A percentile compares a stretch with the other conserved stretches of the same genome.
These are phyloP conservation scores for Prunus mume DNA, from an alignment of 306 rosid species.

Conservation along the genomic window DNA sequence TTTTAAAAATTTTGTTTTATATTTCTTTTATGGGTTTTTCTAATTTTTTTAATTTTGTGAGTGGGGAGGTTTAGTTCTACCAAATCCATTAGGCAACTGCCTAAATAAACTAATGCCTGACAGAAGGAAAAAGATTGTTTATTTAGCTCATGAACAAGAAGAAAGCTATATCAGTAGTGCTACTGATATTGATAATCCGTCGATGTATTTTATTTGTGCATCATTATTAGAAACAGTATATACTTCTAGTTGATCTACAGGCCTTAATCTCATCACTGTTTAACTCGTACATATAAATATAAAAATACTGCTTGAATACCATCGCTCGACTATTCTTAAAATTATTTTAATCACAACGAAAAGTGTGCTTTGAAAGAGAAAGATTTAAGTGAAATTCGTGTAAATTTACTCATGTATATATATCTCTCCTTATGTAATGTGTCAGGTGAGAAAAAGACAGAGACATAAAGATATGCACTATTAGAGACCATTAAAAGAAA, in stretches of 20 bases:
- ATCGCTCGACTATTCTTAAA: background rate
- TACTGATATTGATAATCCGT: no score
- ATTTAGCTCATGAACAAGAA: background rate
- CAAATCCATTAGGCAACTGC: slow-evolving; percentile 8
- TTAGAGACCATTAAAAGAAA: background rate
- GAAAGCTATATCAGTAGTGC: no score
- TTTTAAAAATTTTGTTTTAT: background rate
- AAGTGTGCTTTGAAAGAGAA: no score
- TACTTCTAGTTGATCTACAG: background rate
- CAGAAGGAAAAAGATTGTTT: background rate
- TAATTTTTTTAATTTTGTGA: background rate
- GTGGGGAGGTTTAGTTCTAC: slow-evolving; percentile 6
- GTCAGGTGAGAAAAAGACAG: background rate
- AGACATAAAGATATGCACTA: no score
- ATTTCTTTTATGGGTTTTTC: background rate
- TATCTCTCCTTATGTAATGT: background rate
- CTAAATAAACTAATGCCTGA: background rate
- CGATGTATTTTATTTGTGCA: background rate
- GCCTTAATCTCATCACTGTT: background rate
- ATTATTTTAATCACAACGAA: no score
- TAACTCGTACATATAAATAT: no score
- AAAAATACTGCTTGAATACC: background rate
- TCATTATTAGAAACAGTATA: background rate
- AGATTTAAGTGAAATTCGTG: no score
- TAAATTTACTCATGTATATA: no score